phyloP scores from a whole-genome alignment of 768 basidiomycete genomes.

The Pulveroboletus sp. region DNA sequence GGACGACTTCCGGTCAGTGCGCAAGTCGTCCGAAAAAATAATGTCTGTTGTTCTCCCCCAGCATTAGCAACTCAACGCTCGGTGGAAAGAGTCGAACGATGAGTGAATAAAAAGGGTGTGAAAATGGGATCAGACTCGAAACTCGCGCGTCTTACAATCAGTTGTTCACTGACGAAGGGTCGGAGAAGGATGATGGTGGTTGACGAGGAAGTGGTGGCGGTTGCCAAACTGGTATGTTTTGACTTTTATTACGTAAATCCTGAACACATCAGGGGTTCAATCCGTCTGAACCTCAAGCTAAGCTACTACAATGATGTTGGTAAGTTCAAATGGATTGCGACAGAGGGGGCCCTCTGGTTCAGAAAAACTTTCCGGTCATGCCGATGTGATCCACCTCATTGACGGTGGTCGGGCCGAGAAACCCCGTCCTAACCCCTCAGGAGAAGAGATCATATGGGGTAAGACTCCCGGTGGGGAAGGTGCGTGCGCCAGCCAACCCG shows the following conservation, averaged over 20 bases:
- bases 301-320: slow-evolving; percentile 18
- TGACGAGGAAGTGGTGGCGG: too few relatives aligned
- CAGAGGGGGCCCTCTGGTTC: slow-evolving; percentile 16
- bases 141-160: too few relatives aligned
- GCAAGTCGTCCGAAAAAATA: slow-evolving; percentile 55
- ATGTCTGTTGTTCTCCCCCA: slow-evolving; percentile 49
- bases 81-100: slow-evolving; percentile 39
- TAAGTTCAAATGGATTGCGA: slow-evolving; percentile 22
- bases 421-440: background rate
- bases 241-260: too few relatives aligned
- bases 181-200: too few relatives aligned
- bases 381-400: slow-evolving; percentile 1
- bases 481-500: slow-evolving; percentile 26
- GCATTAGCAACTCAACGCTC: slow-evolving; percentile 50
- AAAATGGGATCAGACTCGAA: background rate
- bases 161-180: too few relatives aligned
- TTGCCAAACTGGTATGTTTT: too few relatives aligned
- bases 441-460: slow-evolving; percentile 77
- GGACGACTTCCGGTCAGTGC: slow-evolving; percentile 39
- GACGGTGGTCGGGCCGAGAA: slow-evolving; percentile 15
- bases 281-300: too few relatives aligned
- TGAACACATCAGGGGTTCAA: too few relatives aligned
- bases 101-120: slow-evolving; percentile 46
- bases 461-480: slow-evolving; percentile 82
- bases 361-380: background rate